Evolutionary conservation across 805 yeast species (phyloP), one percentile per base, ranked within the genome.

Genomic region (Candida qinlingensis): DNA sequence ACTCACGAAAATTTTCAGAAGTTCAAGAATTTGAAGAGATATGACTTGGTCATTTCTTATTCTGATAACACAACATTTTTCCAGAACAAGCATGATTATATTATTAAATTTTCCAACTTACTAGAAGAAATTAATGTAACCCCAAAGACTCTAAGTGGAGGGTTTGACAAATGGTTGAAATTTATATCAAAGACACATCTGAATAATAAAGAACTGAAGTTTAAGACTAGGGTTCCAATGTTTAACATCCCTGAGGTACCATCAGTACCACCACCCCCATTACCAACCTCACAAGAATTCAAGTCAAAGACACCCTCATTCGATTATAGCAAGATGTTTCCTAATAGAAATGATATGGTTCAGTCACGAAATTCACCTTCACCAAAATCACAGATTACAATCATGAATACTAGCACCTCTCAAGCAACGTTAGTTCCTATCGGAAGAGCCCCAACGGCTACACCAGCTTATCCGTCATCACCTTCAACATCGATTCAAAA

Each of bases 121-220:
- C 41, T 61, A n/a, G 41, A 45, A 2, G 54, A 52, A 19, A 40
- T 41, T 6, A 39, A 44, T 7, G 40, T 56, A 7, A 34, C 50
- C 7, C 42, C 69, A 25, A 64, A 64, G 31, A 52, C 58, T 35
- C 52, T 76, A 29, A 56, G 68, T 25, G 80, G 80, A 27, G 80
- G 80, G 1, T 71, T 67, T 49, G 70, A 69, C 37, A 68, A 72
- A 40, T 75, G 80, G 80, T 54, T 63, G 13, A 61, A 63, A 37
- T 61, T 60, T 27, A 37, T 71, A 8, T 62, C 63, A 8, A 64
- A 62, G 8, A 58, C 63, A n/a, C 54, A 64, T 8, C 52, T 58
- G 27, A 58, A 54, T 27, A 50, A 52, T 5, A 37, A 47, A 6
- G 50, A 50, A 6, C 36, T 60, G 9, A 41, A 53, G 7, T 59